phyloP scores from a whole-genome alignment of 2,329 filamentous ascomycete species.

The Tolypocladium nubicola region DNA sequence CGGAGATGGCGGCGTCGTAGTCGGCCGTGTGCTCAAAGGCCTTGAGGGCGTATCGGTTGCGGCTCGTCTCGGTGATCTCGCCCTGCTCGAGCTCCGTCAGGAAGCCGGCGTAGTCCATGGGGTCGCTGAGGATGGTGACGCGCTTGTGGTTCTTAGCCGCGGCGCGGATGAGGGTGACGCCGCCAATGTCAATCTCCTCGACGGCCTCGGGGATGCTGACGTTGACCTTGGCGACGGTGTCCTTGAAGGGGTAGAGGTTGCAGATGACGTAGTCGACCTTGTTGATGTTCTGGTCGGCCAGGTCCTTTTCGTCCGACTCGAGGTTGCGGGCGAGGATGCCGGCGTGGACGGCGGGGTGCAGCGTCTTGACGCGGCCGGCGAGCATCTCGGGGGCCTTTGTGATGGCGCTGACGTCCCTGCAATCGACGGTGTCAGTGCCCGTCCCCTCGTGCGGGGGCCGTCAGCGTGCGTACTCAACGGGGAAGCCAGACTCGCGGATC shows the following conservation, averaged over 20 bases:
- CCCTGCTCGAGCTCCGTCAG: constrained; percentile 80
- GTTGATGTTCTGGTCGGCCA: constrained; percentile 87
- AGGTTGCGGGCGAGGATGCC: constrained; percentile 91
- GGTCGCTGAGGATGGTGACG: constrained; percentile 93
- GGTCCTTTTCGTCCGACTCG: constrained; percentile 91
- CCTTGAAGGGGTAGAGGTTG: constrained; percentile 99
- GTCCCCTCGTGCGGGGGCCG: too few relatives aligned
- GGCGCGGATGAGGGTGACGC: constrained; percentile 89
- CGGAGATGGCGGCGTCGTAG: constrained; percentile 89
- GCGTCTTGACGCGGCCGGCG: constrained; percentile 74
- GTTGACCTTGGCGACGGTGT: constrained; percentile 92
- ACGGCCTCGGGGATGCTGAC: constrained; percentile 95
- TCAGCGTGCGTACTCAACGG: constrained; percentile 63
- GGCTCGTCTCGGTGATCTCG: constrained; percentile 74
- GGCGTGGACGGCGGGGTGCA: constrained; percentile 85
- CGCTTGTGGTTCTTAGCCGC: constrained; percentile 96
- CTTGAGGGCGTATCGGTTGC: constrained; percentile 88
- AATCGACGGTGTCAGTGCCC: background rate
- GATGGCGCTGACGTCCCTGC: constrained; percentile 90
- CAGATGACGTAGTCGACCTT: constrained; percentile 95
- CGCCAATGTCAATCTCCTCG: constrained; percentile 97
- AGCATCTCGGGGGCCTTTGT: constrained; percentile 97
- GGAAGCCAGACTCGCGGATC: constrained; percentile 92
- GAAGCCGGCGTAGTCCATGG: constrained; percentile 88
- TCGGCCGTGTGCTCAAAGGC: constrained; percentile 97